A percentile compares a stretch with the other conserved stretches of the same genome.
Conservation (phyloP, 176 grass and related monocot genomes). For the Themeda triandra region DNA sequence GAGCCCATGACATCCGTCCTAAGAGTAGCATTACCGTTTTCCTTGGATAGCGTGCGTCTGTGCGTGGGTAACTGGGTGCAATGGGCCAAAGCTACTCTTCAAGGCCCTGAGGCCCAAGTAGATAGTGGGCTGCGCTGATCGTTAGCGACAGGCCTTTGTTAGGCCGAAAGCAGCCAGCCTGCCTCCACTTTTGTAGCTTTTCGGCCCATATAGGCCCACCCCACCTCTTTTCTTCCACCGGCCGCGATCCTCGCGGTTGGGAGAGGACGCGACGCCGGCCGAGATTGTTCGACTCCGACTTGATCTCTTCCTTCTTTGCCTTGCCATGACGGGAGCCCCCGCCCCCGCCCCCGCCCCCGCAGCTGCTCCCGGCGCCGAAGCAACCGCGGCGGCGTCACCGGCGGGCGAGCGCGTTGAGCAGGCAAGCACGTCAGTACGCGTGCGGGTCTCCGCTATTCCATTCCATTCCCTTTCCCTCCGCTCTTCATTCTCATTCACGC, state of each 20-base stretch:
- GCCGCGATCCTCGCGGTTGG: slow-evolving; percentile 6
- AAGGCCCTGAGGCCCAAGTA: neutral
- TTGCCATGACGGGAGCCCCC: slow-evolving; percentile 33
- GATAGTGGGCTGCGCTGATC: neutral
- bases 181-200: neutral
- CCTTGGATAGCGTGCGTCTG: neutral
- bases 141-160: neutral
- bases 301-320: slow-evolving; percentile 31
- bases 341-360: slow-evolving; percentile 5
- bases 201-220: neutral
- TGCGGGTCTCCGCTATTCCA: neutral
- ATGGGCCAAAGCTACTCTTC: no score
- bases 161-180: neutral
- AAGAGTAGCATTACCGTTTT: no score
- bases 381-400: slow-evolving; percentile 21
- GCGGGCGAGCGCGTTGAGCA: slow-evolving; percentile 19
- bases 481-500: neutral
- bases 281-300: neutral
- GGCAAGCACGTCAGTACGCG: slow-evolving; percentile 32
- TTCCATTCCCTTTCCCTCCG: neutral
- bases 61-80: neutral
- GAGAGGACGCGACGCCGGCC: neutral
- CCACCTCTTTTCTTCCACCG: neutral
- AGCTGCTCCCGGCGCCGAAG: slow-evolving; percentile 28
- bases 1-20: no score